A percentile compares a stretch with the other conserved stretches of the same genome.
Evolutionary conservation across 2,329 filamentous ascomycete species (phyloP).

Genomic region (Aspergillus ruber): DNA sequence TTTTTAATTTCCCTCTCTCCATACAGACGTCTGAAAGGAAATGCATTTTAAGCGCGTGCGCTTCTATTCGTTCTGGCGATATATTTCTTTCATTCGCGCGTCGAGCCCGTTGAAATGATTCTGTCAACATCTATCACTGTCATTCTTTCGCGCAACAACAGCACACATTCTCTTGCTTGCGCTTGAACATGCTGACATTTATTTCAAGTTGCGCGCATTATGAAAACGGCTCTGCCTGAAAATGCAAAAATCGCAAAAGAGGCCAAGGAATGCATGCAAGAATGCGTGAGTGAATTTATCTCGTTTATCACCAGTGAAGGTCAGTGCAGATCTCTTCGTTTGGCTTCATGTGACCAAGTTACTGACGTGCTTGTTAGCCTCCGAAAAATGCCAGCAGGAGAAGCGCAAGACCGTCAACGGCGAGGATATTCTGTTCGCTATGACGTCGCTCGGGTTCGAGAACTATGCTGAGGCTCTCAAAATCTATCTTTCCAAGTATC

Average conservation of each 20-base stretch:
- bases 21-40: slow-evolving; percentile 7
- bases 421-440: slow-evolving; percentile 96
- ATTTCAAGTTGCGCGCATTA: slow-evolving; percentile 94
- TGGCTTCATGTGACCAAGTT: slow-evolving; percentile 1
- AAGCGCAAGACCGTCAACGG: slow-evolving; percentile 99
- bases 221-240: slow-evolving; percentile 95
- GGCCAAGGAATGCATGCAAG: slow-evolving; percentile 99
- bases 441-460: slow-evolving; percentile 97
- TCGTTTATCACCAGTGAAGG: slow-evolving; percentile 99
- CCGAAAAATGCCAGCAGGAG: slow-evolving; percentile 98
- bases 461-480: slow-evolving; percentile 98
- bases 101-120: background rate
- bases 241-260: slow-evolving; percentile 99
- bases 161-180: background rate
- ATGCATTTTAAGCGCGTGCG: slow-evolving; percentile 17
- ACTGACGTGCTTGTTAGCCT: slow-evolving; percentile 55
- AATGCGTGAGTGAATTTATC: slow-evolving; percentile 99
- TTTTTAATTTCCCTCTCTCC: slow-evolving; percentile 26
- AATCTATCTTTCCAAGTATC: slow-evolving; percentile 95
- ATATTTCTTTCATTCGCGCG: background rate
- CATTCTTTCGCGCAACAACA: background rate
- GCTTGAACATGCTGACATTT: slow-evolving; percentile 32
- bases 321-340: slow-evolving; percentile 42
- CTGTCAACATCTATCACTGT: background rate
- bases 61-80: slow-evolving; percentile 3